Conservation (phyloP, 345 rosid genomes). For the Lumnitzera littorea region DNA sequence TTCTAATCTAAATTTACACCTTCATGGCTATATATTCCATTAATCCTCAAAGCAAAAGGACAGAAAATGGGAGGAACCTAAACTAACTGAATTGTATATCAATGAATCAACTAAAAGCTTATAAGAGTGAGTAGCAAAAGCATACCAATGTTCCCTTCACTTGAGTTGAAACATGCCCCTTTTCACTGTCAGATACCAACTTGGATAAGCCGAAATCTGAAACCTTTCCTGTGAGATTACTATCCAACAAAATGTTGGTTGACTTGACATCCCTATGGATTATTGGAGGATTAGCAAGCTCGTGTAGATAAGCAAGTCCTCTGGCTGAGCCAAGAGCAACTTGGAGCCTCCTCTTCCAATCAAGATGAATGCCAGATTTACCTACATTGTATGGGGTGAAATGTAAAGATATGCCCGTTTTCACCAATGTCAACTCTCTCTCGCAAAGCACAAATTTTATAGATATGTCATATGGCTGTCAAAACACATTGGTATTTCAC, state of each 20-base stretch:
- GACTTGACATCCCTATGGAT: slow-evolving; percentile 94
- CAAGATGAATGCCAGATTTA: slow-evolving; percentile 50
- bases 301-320: slow-evolving; percentile 94
- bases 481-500: slow-evolving; percentile 18
- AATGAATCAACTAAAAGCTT: background rate
- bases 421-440: too few species aligned
- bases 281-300: slow-evolving; percentile 90
- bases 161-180: slow-evolving; percentile 98
- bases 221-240: slow-evolving; percentile 74
- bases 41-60: too few species aligned
- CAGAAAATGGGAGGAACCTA: too few species aligned
- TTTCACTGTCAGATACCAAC: slow-evolving; percentile 78
- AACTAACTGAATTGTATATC: background rate
- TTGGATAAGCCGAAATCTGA: slow-evolving; percentile 96
- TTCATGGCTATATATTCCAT: too few species aligned
- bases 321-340: slow-evolving; percentile 89
- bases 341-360: slow-evolving; percentile 86
- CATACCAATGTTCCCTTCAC: slow-evolving; percentile 96
- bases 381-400: slow-evolving; percentile 27
- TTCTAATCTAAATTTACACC: too few species aligned
- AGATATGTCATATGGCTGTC: background rate
- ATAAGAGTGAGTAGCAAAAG: background rate
- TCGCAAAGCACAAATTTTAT: too few species aligned
- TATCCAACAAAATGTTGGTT: slow-evolving; percentile 79
- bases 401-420: too few species aligned